A percentile compares a stretch with the other conserved stretches of the same genome.
These are phyloP conservation scores for Triglochin maritima DNA, from an alignment of 106 monocot species.

Conservation along the genomic window DNA sequence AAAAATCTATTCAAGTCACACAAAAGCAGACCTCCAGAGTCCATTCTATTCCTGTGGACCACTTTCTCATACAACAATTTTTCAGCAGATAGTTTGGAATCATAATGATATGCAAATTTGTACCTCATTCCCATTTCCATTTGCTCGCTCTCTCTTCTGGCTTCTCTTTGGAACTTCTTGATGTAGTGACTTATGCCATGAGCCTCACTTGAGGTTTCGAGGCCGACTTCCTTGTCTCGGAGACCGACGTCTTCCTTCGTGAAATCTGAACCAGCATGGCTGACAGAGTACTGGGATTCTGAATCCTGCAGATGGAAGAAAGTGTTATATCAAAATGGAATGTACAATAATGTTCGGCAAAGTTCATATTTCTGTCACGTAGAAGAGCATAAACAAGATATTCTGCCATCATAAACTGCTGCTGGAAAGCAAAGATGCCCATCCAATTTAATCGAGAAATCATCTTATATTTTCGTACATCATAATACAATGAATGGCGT, in stretches of 20 bases:
- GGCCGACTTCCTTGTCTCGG: neutral
- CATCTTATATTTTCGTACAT: too few species aligned
- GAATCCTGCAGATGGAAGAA: conserved; percentile 15
- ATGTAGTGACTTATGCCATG: conserved; percentile 26
- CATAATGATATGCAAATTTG: conserved; percentile 26
- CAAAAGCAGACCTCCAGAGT: conserved; percentile 52
- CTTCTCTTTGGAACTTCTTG: conserved; percentile 35
- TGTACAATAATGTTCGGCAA: too few species aligned
- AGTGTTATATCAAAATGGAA: too few species aligned
- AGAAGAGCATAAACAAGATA: too few species aligned
- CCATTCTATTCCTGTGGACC: conserved; percentile 36
- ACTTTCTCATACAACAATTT: conserved; percentile 38
- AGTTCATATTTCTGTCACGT: too few species aligned
- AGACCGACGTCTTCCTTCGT: neutral
- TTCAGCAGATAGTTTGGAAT: conserved; percentile 19
- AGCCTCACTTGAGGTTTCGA: conserved; percentile 1
- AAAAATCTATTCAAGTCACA: conserved; percentile 32
- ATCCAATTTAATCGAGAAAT: too few species aligned
- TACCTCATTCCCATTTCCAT: conserved; percentile 24
- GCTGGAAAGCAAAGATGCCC: too few species aligned
- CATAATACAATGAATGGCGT: too few species aligned
- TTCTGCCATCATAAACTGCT: too few species aligned
- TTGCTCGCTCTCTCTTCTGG: conserved; percentile 2
- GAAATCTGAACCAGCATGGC: conserved; percentile 24
- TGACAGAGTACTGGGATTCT: conserved; percentile 34